Conservation (phyloP, 1,139 yeast species). For the Blastobotrys ciferrii region DNA sequence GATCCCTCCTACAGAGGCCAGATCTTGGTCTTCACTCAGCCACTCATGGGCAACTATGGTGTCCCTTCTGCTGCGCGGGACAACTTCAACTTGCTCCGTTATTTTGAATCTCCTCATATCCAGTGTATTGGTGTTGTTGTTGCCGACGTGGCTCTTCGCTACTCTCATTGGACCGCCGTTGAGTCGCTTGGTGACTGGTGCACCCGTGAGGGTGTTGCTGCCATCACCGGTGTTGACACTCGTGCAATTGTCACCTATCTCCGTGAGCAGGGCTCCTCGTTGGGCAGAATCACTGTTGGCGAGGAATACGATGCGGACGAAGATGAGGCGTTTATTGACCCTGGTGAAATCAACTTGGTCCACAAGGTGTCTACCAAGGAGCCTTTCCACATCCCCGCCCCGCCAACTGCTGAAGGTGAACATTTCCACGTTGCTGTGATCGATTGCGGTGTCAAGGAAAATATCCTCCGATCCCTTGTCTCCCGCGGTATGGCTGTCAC, state of each 20-base stretch:
- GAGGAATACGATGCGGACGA: slow-evolving; percentile 89
- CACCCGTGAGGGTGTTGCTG: slow-evolving; percentile 93
- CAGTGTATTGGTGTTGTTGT: slow-evolving; percentile 97
- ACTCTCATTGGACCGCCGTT: slow-evolving; percentile 98
- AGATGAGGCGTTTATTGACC: slow-evolving; percentile 89
- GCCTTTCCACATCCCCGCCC: slow-evolving; percentile 82
- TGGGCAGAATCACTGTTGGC: slow-evolving; percentile 86
- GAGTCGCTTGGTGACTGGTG: slow-evolving; percentile 96
- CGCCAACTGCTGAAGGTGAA: slow-evolving; percentile 43
- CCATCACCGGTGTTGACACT: slow-evolving; percentile 95
- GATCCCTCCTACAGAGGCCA: slow-evolving; percentile 99
- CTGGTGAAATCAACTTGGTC: slow-evolving; percentile 87
- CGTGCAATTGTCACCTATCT: slow-evolving; percentile 88
- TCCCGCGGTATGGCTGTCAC: slow-evolving; percentile 95
- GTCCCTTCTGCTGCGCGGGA: slow-evolving; percentile 89
- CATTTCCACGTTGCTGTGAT: slow-evolving; percentile 84
- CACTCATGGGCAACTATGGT: slow-evolving; percentile 95
- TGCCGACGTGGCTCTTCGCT: slow-evolving; percentile 89
- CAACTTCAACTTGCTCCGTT: slow-evolving; percentile 77
- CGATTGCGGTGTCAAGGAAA: slow-evolving; percentile 98
- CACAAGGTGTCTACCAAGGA: slow-evolving; percentile 93
- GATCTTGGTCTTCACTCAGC: slow-evolving; percentile 94
- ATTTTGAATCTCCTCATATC: slow-evolving; percentile 85
- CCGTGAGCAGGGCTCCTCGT: slow-evolving; percentile 93
- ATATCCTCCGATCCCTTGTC: slow-evolving; percentile 87